phyloP scores from a whole-genome alignment of 1,284 basidiomycete species.

The Agroathelia rolfsii region DNA sequence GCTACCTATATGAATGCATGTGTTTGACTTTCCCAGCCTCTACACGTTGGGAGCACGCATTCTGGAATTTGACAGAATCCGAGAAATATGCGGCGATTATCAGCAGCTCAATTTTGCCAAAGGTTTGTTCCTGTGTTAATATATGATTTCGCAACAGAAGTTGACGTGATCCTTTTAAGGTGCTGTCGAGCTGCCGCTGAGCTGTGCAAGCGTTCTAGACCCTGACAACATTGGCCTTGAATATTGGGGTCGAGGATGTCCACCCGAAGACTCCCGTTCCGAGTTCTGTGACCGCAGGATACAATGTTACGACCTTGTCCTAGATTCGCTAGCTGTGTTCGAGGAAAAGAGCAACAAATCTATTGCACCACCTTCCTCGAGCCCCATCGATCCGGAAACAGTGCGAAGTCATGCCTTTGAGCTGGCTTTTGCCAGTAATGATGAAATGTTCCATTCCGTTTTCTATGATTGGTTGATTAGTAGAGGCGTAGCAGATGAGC shows the following conservation, averaged over 20 bases:
- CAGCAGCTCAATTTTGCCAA: conserved; percentile 74
- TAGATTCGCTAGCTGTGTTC: conserved; percentile 74
- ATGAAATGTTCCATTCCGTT: conserved; percentile 90
- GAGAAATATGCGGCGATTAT: conserved; percentile 82
- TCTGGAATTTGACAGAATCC: conserved; percentile 76
- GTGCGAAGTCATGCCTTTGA: conserved; percentile 70
- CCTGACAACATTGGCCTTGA: conserved; percentile 68
- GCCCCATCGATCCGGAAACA: conserved; percentile 48
- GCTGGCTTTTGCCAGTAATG: conserved; percentile 74
- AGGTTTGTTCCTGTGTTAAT: conserved; percentile 32
- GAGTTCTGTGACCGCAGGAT: conserved; percentile 52
- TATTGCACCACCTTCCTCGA: conserved; percentile 15
- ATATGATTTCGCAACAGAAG: conserved; percentile 7
- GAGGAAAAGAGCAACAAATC: conserved; percentile 48
- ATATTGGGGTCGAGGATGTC: conserved; percentile 64
- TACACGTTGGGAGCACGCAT: conserved; percentile 84
- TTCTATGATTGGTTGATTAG: conserved; percentile 91
- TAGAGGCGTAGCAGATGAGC: conserved; percentile 74
- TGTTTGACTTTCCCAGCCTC: conserved; percentile 36
- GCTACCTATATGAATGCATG: conserved; percentile 8
- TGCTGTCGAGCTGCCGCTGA: conserved; percentile 78
- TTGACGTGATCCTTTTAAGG: conserved; percentile 32
- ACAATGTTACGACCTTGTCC: conserved; percentile 75
- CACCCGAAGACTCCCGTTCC: conserved; percentile 51
- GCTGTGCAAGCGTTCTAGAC: conserved; percentile 79